These are phyloP conservation scores for Penicillium capsulatum DNA, from an alignment of 2,329 filamentous ascomycete genomes.

Conservation along the genomic window DNA sequence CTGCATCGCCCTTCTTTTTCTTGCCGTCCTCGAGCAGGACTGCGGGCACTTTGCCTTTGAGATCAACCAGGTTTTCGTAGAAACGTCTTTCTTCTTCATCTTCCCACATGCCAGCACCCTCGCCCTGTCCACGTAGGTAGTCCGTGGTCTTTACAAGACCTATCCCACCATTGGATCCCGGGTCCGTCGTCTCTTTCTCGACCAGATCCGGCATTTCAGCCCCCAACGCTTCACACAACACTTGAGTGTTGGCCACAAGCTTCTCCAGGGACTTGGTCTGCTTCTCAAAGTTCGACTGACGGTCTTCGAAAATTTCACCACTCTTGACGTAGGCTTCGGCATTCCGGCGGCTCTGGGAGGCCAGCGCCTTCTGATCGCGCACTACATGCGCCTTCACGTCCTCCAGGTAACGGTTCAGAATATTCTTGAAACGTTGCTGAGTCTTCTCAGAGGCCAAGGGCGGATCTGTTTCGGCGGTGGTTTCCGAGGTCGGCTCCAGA, in stretches of 20 bases:
- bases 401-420: conserved; percentile 83
- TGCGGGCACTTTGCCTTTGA: conserved; percentile 91
- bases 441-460: conserved; percentile 72
- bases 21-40: conserved; percentile 91
- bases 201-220: conserved; percentile 91
- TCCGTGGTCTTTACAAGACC: conserved; percentile 92
- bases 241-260: conserved; percentile 81
- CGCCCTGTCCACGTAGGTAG: conserved; percentile 82
- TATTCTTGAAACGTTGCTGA: conserved; percentile 78
- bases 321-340: conserved; percentile 98
- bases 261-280: conserved; percentile 89
- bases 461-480: conserved; percentile 56
- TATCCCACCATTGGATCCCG: conserved; percentile 69
- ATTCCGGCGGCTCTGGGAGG: conserved; percentile 84
- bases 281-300: conserved; percentile 93
- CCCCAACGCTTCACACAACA: conserved; percentile 81
- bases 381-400: conserved; percentile 85
- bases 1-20: conserved; percentile 80
- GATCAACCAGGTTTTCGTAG: conserved; percentile 92
- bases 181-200: conserved; percentile 69
- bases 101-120: conserved; percentile 95
- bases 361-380: conserved; percentile 86
- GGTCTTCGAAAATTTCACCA: conserved; percentile 95
- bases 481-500: conserved; percentile 42
- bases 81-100: conserved; percentile 97